Percentiles rank a stretch among this genome's conserved stretches.
These are phyloP conservation scores for Herpetospermum pedunculosum DNA, from an alignment of 306 rosid genomes.

Conservation along the genomic window DNA sequence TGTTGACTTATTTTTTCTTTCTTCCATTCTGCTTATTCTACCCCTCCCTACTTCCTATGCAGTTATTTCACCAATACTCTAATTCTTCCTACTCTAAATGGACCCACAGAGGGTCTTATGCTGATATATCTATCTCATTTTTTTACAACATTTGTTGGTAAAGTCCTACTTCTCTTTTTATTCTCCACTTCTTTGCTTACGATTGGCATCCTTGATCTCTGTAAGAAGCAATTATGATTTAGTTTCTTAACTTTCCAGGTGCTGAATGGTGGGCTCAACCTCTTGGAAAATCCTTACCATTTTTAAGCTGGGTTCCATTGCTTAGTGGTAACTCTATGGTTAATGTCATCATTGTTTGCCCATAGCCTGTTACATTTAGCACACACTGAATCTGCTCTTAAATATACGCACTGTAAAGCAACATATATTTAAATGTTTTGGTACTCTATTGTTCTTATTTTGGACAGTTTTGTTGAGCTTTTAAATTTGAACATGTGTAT, in stretches of 20 bases:
- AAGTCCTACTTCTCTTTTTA: slow-evolving; percentile 14
- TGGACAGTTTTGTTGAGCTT: neutral
- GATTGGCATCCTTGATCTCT: neutral
- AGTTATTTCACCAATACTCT: slow-evolving; percentile 89
- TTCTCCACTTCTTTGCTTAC: neutral
- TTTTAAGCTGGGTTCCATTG: slow-evolving; percentile 67
- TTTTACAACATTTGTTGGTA: slow-evolving; percentile 86
- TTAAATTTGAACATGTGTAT: neutral
- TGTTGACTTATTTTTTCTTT: neutral
- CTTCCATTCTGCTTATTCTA: neutral
- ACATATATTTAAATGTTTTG: neutral
- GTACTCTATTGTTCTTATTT: neutral
- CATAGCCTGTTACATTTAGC: neutral
- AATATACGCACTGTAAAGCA: neutral
- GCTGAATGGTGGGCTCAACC: slow-evolving; percentile 85
- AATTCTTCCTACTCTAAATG: slow-evolving; percentile 77
- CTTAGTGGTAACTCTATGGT: slow-evolving; percentile 36
- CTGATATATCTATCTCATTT: slow-evolving; percentile 56
- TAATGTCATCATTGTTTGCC: neutral
- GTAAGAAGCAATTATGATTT: neutral
- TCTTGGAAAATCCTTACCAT: slow-evolving; percentile 59
- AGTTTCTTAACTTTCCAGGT: slow-evolving; percentile 37
- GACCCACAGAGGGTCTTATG: slow-evolving; percentile 98
- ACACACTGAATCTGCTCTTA: neutral
- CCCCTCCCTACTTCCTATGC: slow-evolving; percentile 27